phyloP scores from a whole-genome alignment of 345 rosid species.

The Hibiscus trionum region DNA sequence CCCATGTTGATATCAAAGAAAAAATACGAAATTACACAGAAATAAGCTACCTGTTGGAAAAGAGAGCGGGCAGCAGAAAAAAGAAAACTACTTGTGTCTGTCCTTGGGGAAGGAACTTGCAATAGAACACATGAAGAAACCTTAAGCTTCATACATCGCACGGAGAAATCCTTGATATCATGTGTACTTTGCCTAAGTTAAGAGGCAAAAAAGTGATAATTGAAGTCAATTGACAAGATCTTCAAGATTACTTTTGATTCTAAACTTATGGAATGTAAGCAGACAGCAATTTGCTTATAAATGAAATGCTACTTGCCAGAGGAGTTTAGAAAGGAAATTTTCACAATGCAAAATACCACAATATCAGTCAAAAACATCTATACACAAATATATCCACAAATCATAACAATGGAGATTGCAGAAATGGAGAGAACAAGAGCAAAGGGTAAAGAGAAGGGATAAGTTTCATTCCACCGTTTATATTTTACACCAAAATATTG shows the following conservation, averaged over 20 bases:
- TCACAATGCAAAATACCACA: neutral
- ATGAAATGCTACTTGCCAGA: neutral
- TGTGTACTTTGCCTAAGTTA: slow-evolving; percentile 38
- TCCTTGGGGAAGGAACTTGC: slow-evolving; percentile 34
- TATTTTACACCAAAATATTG: neutral
- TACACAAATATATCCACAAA: neutral
- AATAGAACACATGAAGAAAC: slow-evolving; percentile 51
- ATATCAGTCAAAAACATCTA: slow-evolving; percentile 1
- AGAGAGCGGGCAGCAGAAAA: slow-evolving; percentile 48
- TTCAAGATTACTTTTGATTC: neutral
- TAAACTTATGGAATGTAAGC: neutral
- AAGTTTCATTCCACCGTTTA: neutral
- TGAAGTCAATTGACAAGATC: neutral
- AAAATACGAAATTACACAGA: neutral
- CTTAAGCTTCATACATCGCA: slow-evolving; percentile 41
- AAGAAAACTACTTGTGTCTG: slow-evolving; percentile 35
- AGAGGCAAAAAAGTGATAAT: neutral
- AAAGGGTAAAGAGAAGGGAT: neutral
- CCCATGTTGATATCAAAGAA: neutral
- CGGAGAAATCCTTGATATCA: slow-evolving; percentile 50
- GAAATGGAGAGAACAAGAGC: neutral
- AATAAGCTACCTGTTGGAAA: slow-evolving; percentile 54
- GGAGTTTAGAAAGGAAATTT: neutral
- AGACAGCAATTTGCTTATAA: neutral
- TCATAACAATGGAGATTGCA: neutral